phyloP scores from a whole-genome alignment of 116 monocot species.

The Dioscorea cayenensis region DNA sequence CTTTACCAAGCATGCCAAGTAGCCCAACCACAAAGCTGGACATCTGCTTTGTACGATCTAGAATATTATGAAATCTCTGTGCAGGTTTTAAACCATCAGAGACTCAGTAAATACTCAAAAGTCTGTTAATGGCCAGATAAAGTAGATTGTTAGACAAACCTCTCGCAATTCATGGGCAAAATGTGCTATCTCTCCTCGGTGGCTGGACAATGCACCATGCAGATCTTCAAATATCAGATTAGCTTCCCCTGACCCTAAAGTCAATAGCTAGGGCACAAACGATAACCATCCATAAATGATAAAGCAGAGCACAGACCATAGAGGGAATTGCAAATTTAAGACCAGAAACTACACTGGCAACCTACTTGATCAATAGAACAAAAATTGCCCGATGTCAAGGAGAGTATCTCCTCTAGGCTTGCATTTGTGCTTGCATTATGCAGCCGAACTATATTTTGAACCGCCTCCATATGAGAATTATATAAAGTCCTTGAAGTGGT shows the following conservation, averaged over 20 bases:
- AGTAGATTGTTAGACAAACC: slow-evolving; percentile 14
- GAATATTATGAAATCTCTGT: slow-evolving; percentile 55
- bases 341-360: neutral
- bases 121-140: too few species aligned
- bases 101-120: too few species aligned
- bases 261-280: slow-evolving; percentile 34
- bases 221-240: slow-evolving; percentile 50
- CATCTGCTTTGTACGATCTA: slow-evolving; percentile 46
- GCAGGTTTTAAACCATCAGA: neutral
- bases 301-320: neutral
- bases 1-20: slow-evolving; percentile 38
- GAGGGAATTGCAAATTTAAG: neutral
- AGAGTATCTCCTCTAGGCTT: slow-evolving; percentile 45
- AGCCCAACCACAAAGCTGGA: slow-evolving; percentile 51
- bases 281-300: neutral
- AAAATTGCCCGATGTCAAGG: slow-evolving; percentile 17
- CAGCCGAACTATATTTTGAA: slow-evolving; percentile 59
- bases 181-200: slow-evolving; percentile 57
- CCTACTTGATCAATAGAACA: slow-evolving; percentile 49
- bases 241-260: slow-evolving; percentile 45
- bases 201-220: slow-evolving; percentile 47
- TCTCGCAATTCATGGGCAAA: slow-evolving; percentile 75
- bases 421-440: slow-evolving; percentile 54
- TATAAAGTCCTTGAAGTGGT: slow-evolving; percentile 34
- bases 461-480: slow-evolving; percentile 52